phyloP scores from a whole-genome alignment of 805 yeast genomes.

The Maudiozyma bulderi region DNA sequence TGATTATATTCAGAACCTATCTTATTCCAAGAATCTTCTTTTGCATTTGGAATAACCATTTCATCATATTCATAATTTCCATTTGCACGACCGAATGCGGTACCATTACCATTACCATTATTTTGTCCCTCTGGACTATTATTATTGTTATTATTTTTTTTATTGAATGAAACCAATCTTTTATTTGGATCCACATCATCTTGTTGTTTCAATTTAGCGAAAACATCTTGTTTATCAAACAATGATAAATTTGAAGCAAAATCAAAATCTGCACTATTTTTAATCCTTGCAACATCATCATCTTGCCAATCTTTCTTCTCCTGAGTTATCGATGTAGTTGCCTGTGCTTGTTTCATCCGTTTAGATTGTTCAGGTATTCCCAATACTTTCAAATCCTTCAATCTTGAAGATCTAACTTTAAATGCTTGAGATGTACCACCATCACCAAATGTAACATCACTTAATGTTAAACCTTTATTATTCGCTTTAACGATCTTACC shows the following conservation, averaged over 20 bases:
- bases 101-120: slow-evolving; percentile 2
- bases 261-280: slow-evolving; percentile 61
- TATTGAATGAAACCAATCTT: slow-evolving; percentile 71
- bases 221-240: slow-evolving; percentile 73
- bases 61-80: slow-evolving; percentile 57
- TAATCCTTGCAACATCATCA: slow-evolving; percentile 40
- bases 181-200: slow-evolving; percentile 53
- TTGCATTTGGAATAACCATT: slow-evolving; percentile 50
- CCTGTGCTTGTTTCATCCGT: slow-evolving; percentile 6
- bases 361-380: slow-evolving; percentile 16
- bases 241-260: slow-evolving; percentile 71
- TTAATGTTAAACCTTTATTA: slow-evolving; percentile 31
- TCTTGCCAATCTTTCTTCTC: slow-evolving; percentile 34
- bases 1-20: slow-evolving; percentile 12
- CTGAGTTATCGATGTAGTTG: not conserved
- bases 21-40: slow-evolving; percentile 47
- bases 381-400: slow-evolving; percentile 28
- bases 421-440: slow-evolving; percentile 26
- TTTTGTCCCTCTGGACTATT: not conserved
- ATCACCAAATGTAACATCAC: slow-evolving; percentile 30
- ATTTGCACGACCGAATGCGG: not conserved
- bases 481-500: slow-evolving; percentile 37
- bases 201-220: slow-evolving; percentile 59
- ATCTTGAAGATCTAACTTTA: slow-evolving; percentile 28
- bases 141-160: slow-evolving; percentile 18